Base-by-base conservation (phyloP, 768 basidiomycete genomes). In the Pleurotus djamor region DNA sequence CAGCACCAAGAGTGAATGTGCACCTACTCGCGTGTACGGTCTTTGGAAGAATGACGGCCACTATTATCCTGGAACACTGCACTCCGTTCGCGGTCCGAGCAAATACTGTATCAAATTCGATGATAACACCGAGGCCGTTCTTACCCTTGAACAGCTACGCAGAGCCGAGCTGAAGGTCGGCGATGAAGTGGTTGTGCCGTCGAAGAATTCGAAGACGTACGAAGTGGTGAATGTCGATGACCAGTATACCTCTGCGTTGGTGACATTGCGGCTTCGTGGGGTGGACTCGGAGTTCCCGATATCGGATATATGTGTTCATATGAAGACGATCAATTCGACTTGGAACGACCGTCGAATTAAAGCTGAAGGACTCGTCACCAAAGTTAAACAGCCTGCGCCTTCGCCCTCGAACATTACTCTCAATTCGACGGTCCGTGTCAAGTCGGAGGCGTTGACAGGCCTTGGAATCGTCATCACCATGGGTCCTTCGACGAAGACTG, bases 21-120 rank as follows among this genome's bases (percentile, higher is more conserved):
- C 41, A 21, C 74, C 80, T 17, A 87, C 86, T 10, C 82, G 83
- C 4, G 86, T 92, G n/a, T 85, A 89, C 64, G 89, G 87, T 7
- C 66, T 87, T 9, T 91, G 88, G 89, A 82, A 76, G 61, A 70
- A 73, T 48, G 84, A 85, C 51, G 80, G 78, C 3, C 78, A 79
- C 63, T 93, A 79, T 71, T 89, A 85, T 67, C 70, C 83, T 14
- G 92, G 89, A 13, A 76, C 71, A 37, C 77, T 89, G 32, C 66
- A 83, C 56, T 73, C 76, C 14, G 62, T 68, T 52, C 58, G 63
- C 21, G 65, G 48, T 28, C 67, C 66, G 32, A 67, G 65, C 35
- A 67, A 65, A 3, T 88, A 83, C 68, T 52, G 65, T 32, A 69
- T 94, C 64, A 72, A 73, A n/a, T 94, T 92, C 66, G 91, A 92